These are phyloP conservation scores for Hymenoscyphus fraxineus DNA, from an alignment of 2,329 filamentous ascomycete genomes.

Conservation along the genomic window DNA sequence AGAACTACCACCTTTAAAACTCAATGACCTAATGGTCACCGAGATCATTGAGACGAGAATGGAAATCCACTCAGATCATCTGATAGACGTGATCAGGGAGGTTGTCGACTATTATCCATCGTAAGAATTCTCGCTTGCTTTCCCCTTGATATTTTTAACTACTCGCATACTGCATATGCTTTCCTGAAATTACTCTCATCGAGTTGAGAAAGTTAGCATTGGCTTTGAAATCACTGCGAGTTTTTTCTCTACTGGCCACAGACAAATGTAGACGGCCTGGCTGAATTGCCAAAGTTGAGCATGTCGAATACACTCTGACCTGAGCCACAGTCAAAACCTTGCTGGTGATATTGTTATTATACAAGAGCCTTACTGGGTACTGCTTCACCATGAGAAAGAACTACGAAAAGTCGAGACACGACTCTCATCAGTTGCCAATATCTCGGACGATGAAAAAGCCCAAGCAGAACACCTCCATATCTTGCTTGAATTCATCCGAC, in stretches of 20 bases:
- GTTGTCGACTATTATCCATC: slow-evolving; percentile 2
- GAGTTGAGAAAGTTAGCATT: background rate
- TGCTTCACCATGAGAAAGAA: background rate
- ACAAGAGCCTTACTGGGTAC: background rate
- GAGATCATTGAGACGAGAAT: background rate
- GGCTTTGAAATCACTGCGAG: background rate
- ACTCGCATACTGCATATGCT: background rate
- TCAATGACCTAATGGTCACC: background rate
- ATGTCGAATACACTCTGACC: background rate
- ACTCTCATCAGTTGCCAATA: background rate
- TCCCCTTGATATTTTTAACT: background rate
- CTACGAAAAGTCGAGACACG: background rate
- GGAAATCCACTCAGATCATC: background rate
- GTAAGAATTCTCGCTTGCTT: background rate
- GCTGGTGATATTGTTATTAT: background rate
- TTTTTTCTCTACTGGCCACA: background rate
- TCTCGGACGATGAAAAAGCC: background rate
- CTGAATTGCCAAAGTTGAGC: background rate
- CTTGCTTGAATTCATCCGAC: background rate
- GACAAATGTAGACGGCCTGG: background rate
- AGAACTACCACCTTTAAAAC: background rate
- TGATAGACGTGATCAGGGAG: background rate
- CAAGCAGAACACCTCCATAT: background rate
- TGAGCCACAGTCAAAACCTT: background rate
- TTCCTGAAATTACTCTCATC: background rate